Evolutionary conservation across 208 protist genomes (phyloP).

Genomic region (Novymonas esmeraldas): DNA sequence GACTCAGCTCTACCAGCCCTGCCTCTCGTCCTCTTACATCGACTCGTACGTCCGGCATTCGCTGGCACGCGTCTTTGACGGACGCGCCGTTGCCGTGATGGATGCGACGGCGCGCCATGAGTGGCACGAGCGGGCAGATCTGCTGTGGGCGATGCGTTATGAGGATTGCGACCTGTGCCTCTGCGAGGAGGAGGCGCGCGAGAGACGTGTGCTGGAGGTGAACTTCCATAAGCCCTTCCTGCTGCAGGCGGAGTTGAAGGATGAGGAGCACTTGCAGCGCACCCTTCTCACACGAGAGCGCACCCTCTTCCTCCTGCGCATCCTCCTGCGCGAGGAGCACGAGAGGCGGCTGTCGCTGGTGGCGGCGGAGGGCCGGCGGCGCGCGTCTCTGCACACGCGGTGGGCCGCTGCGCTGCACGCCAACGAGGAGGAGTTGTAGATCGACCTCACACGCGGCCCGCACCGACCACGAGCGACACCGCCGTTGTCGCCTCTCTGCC

Average conservation of each 20-base stretch:
- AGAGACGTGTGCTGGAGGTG: constrained; percentile 8
- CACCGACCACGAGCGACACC: no score
- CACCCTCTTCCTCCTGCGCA: constrained; percentile 17
- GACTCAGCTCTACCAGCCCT: constrained; percentile 11
- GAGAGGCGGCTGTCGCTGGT: neutral
- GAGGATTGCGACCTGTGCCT: constrained; percentile 34
- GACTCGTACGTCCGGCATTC: constrained; percentile 6
- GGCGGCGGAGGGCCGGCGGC: neutral
- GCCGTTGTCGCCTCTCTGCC: no score
- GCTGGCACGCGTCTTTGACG: constrained; percentile 8
- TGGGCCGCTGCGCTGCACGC: neutral
- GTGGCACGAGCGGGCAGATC: constrained; percentile 43
- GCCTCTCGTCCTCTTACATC: neutral
- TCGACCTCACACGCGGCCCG: no score
- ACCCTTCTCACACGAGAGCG: constrained; percentile 21
- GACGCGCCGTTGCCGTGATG: constrained; percentile 13
- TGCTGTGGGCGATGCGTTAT: constrained; percentile 70
- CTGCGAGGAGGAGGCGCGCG: constrained; percentile 24
- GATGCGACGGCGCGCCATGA: constrained; percentile 31
- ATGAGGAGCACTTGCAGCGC: constrained; percentile 26
- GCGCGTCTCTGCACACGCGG: neutral
- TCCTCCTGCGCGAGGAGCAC: constrained; percentile 22
- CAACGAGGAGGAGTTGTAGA: neutral
- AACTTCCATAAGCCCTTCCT: constrained; percentile 19
- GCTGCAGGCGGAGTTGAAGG: constrained; percentile 26